Conservation (phyloP, 1,284 basidiomycete species). For the Ganoderma multipileum region DNA sequence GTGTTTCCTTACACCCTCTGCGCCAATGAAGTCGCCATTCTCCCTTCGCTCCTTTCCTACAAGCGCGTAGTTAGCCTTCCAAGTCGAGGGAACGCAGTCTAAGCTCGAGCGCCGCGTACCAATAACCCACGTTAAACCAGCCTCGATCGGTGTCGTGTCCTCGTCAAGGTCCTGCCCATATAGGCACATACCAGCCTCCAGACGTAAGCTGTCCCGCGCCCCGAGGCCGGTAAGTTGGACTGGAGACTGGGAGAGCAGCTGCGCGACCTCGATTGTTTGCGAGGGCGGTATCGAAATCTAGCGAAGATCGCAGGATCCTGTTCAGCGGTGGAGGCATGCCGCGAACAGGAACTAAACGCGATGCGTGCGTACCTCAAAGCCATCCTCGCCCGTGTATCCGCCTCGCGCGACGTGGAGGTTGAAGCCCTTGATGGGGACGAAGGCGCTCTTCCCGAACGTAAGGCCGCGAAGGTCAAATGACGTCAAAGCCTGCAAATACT, state of each 20-base stretch:
- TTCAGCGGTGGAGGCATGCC: neutral
- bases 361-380: conserved; percentile 79
- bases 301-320: conserved; percentile 7
- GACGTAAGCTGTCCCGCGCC: conserved; percentile 90
- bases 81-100: neutral
- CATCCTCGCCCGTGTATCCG: conserved; percentile 99
- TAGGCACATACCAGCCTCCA: conserved; percentile 98
- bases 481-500: conserved; percentile 79
- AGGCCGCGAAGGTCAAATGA: conserved; percentile 75
- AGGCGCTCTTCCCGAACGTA: conserved; percentile 84
- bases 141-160: conserved; percentile 87
- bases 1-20: conserved; percentile 79
- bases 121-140: conserved; percentile 92
- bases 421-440: conserved; percentile 78
- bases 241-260: conserved; percentile 72
- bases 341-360: neutral
- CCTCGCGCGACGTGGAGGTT: conserved; percentile 93
- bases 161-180: conserved; percentile 97
- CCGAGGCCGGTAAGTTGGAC: conserved; percentile 92
- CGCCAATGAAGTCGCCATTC: conserved; percentile 82
- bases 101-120: conserved; percentile 54
- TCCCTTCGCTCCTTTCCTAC: conserved; percentile 84
- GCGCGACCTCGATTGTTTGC: conserved; percentile 76
- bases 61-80: neutral
- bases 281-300: conserved; percentile 91